Conservation (phyloP, 2,329 filamentous ascomycete species). For the Paecilomyces sp. region DNA sequence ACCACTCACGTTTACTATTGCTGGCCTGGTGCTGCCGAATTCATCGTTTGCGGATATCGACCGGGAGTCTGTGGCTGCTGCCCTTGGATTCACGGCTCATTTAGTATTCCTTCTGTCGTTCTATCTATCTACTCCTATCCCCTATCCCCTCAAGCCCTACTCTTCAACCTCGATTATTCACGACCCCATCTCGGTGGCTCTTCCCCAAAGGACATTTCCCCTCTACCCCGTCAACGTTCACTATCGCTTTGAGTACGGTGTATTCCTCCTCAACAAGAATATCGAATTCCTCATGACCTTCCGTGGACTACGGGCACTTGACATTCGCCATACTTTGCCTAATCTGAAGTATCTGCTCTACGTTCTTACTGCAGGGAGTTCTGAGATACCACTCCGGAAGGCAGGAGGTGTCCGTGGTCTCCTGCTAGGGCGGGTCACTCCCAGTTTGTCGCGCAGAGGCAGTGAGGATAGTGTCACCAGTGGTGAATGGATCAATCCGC, state of each 20-base stretch:
- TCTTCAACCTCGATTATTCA: slow-evolving; percentile 69
- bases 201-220: slow-evolving; percentile 65
- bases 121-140: slow-evolving; percentile 71
- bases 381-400: slow-evolving; percentile 51
- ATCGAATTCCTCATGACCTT: slow-evolving; percentile 64
- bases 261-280: slow-evolving; percentile 94
- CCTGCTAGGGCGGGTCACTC: slow-evolving; percentile 27
- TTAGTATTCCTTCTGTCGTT: slow-evolving; percentile 69
- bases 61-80: slow-evolving; percentile 67
- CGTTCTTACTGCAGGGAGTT: slow-evolving; percentile 73
- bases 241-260: slow-evolving; percentile 91
- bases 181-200: slow-evolving; percentile 58
- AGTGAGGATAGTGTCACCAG: slow-evolving; percentile 35
- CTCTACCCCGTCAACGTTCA: slow-evolving; percentile 68
- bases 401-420: slow-evolving; percentile 47
- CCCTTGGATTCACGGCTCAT: slow-evolving; percentile 71
- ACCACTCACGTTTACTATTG: slow-evolving; percentile 76
- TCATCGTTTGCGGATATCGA: slow-evolving; percentile 63
- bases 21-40: slow-evolving; percentile 71
- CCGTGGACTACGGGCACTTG: slow-evolving; percentile 71
- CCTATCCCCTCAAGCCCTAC: slow-evolving; percentile 67
- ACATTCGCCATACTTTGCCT: slow-evolving; percentile 84
- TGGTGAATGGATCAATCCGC: slow-evolving; percentile 19
- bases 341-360: slow-evolving; percentile 92
- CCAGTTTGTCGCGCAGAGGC: slow-evolving; percentile 29